Base-by-base conservation (phyloP, 139 green algal species). In the Desmodesmus armatus region DNA sequence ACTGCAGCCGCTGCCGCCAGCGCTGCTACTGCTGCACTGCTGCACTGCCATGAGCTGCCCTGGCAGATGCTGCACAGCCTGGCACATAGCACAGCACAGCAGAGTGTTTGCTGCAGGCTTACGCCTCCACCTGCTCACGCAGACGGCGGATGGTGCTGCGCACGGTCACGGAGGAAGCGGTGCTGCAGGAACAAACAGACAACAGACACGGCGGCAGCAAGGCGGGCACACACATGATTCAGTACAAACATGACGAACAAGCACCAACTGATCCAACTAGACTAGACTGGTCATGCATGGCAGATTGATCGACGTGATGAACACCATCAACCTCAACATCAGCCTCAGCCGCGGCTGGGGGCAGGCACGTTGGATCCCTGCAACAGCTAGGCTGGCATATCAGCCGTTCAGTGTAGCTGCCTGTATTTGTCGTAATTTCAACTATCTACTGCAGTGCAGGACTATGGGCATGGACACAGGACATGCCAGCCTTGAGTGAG, bases 131-230 rank as follows among this genome's bases (percentile, higher is more conserved):
- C 89, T 96, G 91, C 94, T 99, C 98, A 53, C 98, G 93, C 85
- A 99, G 94, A 90, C 98, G 97, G 72, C 98, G 92, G 90, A 99
- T 99, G 74, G 97, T 99, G 35, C 93, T 98, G 40, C 97, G 93
- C 60, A 99, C 96, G 41, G 98, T 99, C 55, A 99, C 90, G 51
- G 96, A 96, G 35, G 94, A 93, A 6, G 94, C 94, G 44, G 97
- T 99, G 93, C 93, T 98, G 95, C 88, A 63, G 17, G 5, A 7
- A 60, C 39, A 85, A 43, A 15, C 83, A 60, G 17, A 73, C 55
- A 85, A 47, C 19, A n/a, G 69, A 71, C 2, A 55, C 47, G 47
- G 44, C 69, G 33, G 39, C 21, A 23, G 23, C 13, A 53, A 11
- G 21, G 69, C 21, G 44, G 66, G 35, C 33, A 49, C 4, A 58